Percentiles rank a stretch among this genome's conserved stretches.
Conservation (phyloP, 2,329 filamentous ascomycete genomes). For the Nemania sp. region DNA sequence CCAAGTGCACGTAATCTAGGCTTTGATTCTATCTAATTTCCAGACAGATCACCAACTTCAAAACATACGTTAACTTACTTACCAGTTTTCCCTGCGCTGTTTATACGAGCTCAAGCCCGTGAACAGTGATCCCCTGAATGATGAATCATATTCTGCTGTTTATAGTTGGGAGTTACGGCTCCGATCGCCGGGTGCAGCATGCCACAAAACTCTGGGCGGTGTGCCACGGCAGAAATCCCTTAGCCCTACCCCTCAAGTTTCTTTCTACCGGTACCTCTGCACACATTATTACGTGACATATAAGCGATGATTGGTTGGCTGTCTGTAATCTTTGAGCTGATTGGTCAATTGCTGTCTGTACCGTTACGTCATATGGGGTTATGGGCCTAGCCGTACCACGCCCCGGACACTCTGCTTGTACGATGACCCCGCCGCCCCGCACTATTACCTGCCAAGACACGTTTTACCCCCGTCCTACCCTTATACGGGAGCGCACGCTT, state of each 20-base stretch:
- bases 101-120: background rate
- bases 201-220: background rate
- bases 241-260: background rate
- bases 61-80: background rate
- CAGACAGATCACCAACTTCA: background rate
- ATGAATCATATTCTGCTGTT: background rate
- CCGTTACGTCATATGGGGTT: too few species aligned
- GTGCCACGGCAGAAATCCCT: background rate
- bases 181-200: background rate
- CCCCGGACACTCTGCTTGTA: too few species aligned
- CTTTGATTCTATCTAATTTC: background rate
- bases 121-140: background rate
- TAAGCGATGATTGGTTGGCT: too few species aligned
- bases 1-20: background rate
- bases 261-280: too few species aligned
- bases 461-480: too few species aligned
- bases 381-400: too few species aligned
- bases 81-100: background rate
- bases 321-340: too few species aligned
- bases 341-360: too few species aligned
- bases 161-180: background rate
- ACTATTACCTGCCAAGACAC: too few species aligned
- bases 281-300: too few species aligned
- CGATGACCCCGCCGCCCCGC: too few species aligned
- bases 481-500: too few species aligned